Conservation (phyloP, 2,329 filamentous ascomycete species). For the Colletotrichum aenigma region DNA sequence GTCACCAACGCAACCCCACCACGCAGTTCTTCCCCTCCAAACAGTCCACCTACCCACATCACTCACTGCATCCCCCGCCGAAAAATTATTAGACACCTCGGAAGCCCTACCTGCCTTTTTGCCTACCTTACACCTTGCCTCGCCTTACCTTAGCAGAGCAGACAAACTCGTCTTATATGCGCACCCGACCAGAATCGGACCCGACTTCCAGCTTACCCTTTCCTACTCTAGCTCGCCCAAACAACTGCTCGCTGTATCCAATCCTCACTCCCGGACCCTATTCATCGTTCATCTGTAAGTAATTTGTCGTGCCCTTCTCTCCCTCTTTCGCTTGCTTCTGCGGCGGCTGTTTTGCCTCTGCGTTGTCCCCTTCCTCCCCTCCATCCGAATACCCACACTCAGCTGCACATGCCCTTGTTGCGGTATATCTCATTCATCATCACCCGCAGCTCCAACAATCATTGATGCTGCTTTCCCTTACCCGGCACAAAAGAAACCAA, state of each 20-base stretch:
- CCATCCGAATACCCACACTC: slow-evolving; percentile 12
- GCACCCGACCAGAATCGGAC: slow-evolving; percentile 11
- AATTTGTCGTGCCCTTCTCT: neutral
- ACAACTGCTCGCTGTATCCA: neutral
- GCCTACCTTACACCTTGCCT: neutral
- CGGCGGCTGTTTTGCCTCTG: neutral
- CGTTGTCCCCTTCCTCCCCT: neutral
- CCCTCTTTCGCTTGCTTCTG: neutral
- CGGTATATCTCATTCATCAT: slow-evolving; percentile 16
- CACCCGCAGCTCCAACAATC: neutral
- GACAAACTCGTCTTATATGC: slow-evolving; percentile 13
- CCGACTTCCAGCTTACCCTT: slow-evolving; percentile 12
- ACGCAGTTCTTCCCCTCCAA: slow-evolving; percentile 15
- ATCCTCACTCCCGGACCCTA: neutral
- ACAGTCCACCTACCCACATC: slow-evolving; percentile 20
- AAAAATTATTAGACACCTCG: slow-evolving; percentile 22
- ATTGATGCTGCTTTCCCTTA: neutral
- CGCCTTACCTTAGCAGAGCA: neutral
- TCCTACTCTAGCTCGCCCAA: slow-evolving; percentile 9
- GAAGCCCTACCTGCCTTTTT: slow-evolving; percentile 18
- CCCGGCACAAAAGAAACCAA: neutral
- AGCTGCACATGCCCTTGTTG: slow-evolving; percentile 12
- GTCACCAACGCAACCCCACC: slow-evolving; percentile 15
- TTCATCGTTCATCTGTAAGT: slow-evolving; percentile 4
- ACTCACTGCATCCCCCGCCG: slow-evolving; percentile 18